A percentile compares a stretch with the other conserved stretches of the same genome.
Conservation (phyloP, 306 rosid genomes). For the Ceratonia siliqua region DNA sequence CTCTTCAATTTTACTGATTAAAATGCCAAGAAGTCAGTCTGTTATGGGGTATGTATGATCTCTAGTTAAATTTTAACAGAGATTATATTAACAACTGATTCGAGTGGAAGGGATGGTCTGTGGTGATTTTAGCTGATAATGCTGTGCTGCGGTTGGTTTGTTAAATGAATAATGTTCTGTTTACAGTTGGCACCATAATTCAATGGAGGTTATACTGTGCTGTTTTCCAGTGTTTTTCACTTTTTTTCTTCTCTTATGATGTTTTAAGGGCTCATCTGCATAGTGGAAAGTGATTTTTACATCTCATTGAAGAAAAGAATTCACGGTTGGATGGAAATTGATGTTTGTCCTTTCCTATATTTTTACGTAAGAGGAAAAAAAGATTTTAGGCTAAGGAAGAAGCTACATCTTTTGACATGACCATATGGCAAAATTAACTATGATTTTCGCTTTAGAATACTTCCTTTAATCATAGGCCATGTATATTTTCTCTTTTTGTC, state of each 20-base stretch:
- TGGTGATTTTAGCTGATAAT: slow-evolving; percentile 24
- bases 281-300: not conserved
- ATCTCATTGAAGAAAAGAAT: not conserved
- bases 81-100: slow-evolving; percentile 20
- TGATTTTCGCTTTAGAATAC: slow-evolving; percentile 10
- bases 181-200: not conserved
- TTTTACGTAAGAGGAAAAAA: not conserved
- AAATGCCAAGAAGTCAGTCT: slow-evolving; percentile 13
- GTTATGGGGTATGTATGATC: not conserved
- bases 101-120: not conserved
- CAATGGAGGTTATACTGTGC: not conserved
- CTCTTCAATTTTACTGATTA: slow-evolving; percentile 22
- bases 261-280: slow-evolving; percentile 1
- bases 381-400: not conserved
- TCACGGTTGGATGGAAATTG: slow-evolving; percentile 8
- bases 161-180: slow-evolving; percentile 14
- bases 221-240: not conserved
- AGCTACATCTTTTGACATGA: not conserved
- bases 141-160: slow-evolving; percentile 22
- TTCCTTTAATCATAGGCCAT: not conserved
- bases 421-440: slow-evolving; percentile 8
- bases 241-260: slow-evolving; percentile 3
- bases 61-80: not conserved
- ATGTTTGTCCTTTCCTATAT: not conserved
- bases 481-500: not conserved